A percentile compares a stretch with the other conserved stretches of the same genome.
phyloP scores from a whole-genome alignment of 2,329 filamentous ascomycete genomes.

The Colletotrichum sp. region DNA sequence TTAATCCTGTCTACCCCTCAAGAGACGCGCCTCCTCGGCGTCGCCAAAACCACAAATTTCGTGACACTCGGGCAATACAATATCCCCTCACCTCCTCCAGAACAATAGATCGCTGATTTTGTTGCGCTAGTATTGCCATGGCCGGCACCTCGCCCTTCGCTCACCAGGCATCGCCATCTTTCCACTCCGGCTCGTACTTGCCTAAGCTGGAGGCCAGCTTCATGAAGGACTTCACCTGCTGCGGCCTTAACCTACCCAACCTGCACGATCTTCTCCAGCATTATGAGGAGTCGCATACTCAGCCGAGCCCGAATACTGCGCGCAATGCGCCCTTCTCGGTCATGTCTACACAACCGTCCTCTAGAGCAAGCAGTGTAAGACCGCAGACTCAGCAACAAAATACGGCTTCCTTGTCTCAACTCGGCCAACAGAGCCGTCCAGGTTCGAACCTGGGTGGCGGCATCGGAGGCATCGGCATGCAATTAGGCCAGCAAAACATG shows the following conservation, averaged over 20 bases:
- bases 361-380: slow-evolving; percentile 19
- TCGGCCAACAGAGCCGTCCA: slow-evolving; percentile 12
- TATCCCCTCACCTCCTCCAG: background rate
- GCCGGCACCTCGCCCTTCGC: slow-evolving; percentile 93
- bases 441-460: slow-evolving; percentile 16
- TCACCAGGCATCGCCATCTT: slow-evolving; percentile 84
- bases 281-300: slow-evolving; percentile 93
- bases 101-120: background rate
- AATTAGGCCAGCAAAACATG: slow-evolving; percentile 36
- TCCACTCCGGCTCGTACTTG: slow-evolving; percentile 94
- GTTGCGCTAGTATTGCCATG: slow-evolving; percentile 80
- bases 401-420: slow-evolving; percentile 15
- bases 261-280: slow-evolving; percentile 95
- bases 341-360: slow-evolving; percentile 13
- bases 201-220: slow-evolving; percentile 97
- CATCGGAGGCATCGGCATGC: slow-evolving; percentile 20
- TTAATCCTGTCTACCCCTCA: slow-evolving; percentile 24
- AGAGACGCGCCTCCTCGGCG: background rate
- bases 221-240: slow-evolving; percentile 97
- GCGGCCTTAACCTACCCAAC: slow-evolving; percentile 85
- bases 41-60: background rate
- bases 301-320: slow-evolving; percentile 56
- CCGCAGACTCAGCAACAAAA: slow-evolving; percentile 17
- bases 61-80: background rate
- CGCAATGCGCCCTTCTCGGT: slow-evolving; percentile 42